These are phyloP conservation scores for Posidonia oceanica DNA, from an alignment of 116 monocot genomes.

Conservation along the genomic window DNA sequence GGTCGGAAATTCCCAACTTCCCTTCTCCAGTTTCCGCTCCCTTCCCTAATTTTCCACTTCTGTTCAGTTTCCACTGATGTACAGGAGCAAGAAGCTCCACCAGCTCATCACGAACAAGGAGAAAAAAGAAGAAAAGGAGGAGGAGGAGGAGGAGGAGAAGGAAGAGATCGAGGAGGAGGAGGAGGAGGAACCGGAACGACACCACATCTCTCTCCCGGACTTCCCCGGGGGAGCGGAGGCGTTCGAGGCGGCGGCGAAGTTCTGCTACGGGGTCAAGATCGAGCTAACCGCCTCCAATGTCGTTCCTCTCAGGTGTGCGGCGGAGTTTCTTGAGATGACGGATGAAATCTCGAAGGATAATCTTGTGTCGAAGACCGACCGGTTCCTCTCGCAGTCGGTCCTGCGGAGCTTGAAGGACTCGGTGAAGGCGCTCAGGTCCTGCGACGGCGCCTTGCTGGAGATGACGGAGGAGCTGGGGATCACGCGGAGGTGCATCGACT, in stretches of 20 bases:
- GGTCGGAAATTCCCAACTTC: neutral
- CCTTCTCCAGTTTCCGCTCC: neutral
- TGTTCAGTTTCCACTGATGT: slow-evolving; percentile 77
- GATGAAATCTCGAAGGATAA: slow-evolving; percentile 65
- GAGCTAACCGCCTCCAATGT: slow-evolving; percentile 56
- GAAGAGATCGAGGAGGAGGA: slow-evolving; percentile 45
- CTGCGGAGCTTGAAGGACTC: slow-evolving; percentile 47
- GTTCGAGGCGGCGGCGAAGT: slow-evolving; percentile 88
- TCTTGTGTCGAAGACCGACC: slow-evolving; percentile 50
- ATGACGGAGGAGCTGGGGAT: slow-evolving; percentile 72
- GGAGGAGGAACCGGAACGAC: slow-evolving; percentile 27
- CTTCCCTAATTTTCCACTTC: neutral
- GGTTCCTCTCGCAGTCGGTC: slow-evolving; percentile 58
- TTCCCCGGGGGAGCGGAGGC: slow-evolving; percentile 71
- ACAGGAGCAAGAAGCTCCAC: slow-evolving; percentile 73
- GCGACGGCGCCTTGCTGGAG: slow-evolving; percentile 49
- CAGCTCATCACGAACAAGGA: slow-evolving; percentile 35
- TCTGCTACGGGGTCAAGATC: slow-evolving; percentile 89
- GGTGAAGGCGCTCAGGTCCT: slow-evolving; percentile 58
- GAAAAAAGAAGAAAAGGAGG: slow-evolving; percentile 6
- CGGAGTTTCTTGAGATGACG: slow-evolving; percentile 88
- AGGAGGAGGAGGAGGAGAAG: slow-evolving; percentile 5
- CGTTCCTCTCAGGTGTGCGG: slow-evolving; percentile 74
- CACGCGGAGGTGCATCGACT: slow-evolving; percentile 50
- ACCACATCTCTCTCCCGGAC: slow-evolving; percentile 39